Percentiles rank a stretch among this genome's conserved stretches.
Conservation (phyloP, 345 rosid genomes). For the Euphorbia tirucalli region DNA sequence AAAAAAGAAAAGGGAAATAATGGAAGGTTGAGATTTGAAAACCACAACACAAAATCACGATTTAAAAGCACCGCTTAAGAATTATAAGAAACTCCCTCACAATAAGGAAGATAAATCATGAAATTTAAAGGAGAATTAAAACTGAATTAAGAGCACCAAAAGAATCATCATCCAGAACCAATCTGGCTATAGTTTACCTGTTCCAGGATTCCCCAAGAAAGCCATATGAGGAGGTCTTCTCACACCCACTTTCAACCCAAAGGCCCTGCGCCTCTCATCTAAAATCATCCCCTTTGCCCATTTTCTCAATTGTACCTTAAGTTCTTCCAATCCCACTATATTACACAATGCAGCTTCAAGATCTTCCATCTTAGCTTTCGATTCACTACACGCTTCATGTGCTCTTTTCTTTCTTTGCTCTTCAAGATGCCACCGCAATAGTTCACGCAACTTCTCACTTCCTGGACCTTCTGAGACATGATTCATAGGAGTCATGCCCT, state of each 20-base stretch:
- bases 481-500: slow-evolving; percentile 85
- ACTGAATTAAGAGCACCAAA: neutral
- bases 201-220: slow-evolving; percentile 95
- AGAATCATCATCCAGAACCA: slow-evolving; percentile 1
- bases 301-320: slow-evolving; percentile 83
- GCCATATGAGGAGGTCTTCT: slow-evolving; percentile 99
- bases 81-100: neutral
- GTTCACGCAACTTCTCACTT: slow-evolving; percentile 58
- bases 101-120: neutral
- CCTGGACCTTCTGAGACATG: slow-evolving; percentile 83
- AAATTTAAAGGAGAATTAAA: neutral
- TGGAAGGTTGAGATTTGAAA: neutral
- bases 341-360: slow-evolving; percentile 71
- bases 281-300: slow-evolving; percentile 99
- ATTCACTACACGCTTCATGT: slow-evolving; percentile 67
- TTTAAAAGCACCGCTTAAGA: neutral
- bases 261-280: slow-evolving; percentile 93
- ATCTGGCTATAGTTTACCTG: slow-evolving; percentile 45
- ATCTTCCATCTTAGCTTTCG: slow-evolving; percentile 86
- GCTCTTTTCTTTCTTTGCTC: slow-evolving; percentile 83
- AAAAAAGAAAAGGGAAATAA: neutral
- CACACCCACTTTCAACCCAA: slow-evolving; percentile 76
- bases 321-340: slow-evolving; percentile 79
- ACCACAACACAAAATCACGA: neutral
- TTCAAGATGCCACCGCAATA: slow-evolving; percentile 58